A percentile compares a stretch with the other conserved stretches of the same genome.
phyloP scores from a whole-genome alignment of 805 yeast species.

The Candida arabinofermentans region DNA sequence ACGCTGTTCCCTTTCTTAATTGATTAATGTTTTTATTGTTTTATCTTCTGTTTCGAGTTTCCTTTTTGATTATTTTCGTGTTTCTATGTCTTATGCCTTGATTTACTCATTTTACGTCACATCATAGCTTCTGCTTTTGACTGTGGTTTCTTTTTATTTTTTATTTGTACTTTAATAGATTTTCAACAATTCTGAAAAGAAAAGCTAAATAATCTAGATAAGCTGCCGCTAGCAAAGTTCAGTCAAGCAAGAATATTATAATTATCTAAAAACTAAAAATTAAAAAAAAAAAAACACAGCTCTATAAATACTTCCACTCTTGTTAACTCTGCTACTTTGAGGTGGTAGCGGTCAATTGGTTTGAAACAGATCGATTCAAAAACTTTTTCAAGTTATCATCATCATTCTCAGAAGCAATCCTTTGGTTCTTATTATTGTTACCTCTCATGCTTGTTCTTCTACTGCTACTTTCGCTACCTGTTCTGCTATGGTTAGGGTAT shows the following conservation, averaged over 20 bases:
- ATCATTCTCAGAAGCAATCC: not conserved
- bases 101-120: not conserved
- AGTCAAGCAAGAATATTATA: not conserved
- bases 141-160: not conserved
- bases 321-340: not conserved
- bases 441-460: not conserved
- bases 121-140: not conserved
- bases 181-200: constrained; percentile 14
- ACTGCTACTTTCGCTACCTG: not conserved
- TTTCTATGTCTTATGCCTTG: not conserved
- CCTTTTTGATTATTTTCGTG: not conserved
- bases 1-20: constrained; percentile 2
- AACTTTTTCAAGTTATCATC: not conserved
- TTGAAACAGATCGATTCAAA: not conserved
- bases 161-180: constrained; percentile 6
- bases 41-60: not conserved
- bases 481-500: not conserved
- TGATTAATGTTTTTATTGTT: not conserved
- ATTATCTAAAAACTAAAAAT: not conserved
- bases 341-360: not conserved
- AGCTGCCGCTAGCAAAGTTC: no score
- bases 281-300: not conserved
- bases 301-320: not conserved
- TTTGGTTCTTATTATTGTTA: not conserved
- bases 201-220: no score